phyloP scores from a whole-genome alignment of 352 stramenopile genomes.

The Phytophthora podocarpi region DNA sequence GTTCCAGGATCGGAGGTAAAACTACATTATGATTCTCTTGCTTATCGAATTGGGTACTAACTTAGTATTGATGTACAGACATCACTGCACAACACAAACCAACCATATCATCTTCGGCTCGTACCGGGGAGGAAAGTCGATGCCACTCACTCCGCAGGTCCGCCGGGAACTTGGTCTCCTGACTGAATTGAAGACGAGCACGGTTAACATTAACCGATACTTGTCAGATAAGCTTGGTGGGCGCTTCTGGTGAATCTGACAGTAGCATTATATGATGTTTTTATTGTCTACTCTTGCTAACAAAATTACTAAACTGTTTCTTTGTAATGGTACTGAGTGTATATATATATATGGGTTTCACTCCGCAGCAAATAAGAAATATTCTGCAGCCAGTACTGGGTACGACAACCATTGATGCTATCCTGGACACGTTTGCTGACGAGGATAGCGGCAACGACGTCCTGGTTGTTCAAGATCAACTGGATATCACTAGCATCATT shows the following conservation, averaged over 20 bases:
- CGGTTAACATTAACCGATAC: not conserved
- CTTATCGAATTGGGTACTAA: no score
- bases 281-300: no score
- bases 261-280: not conserved
- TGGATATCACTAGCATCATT: conserved; percentile 5
- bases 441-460: conserved; percentile 1
- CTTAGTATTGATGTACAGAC: no score
- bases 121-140: not conserved
- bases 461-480: conserved; percentile 3
- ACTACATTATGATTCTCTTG: no score
- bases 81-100: no score
- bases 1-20: not conserved
- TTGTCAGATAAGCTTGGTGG: not conserved
- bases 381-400: not conserved
- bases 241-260: not conserved
- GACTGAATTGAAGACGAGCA: conserved; percentile 10
- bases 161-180: conserved; percentile 5
- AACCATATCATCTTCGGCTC: conserved; percentile 5
- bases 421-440: not conserved
- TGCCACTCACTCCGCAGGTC: not conserved
- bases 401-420: not conserved
- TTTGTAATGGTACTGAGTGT: not conserved
- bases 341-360: not conserved
- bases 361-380: conserved; percentile 7
- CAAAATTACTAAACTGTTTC: no score